phyloP scores from a whole-genome alignment of 371 early-diverging fungal genomes.

The Zychaea mexicana region DNA sequence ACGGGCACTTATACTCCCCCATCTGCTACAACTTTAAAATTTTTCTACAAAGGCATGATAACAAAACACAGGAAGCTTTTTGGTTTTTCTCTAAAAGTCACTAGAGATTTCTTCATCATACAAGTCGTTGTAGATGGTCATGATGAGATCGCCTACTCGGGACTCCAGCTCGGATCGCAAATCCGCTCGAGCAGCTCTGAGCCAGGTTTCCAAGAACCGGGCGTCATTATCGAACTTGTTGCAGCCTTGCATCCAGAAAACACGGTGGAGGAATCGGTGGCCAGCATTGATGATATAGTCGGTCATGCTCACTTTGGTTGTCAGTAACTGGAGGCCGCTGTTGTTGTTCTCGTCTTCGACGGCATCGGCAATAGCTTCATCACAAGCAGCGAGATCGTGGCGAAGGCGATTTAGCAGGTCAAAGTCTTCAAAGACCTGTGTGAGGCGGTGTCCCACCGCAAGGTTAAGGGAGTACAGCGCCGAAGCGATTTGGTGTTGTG shows the following conservation, averaged over 20 bases:
- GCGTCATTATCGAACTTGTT: neutral
- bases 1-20: neutral
- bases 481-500: conserved; percentile 12
- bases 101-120: conserved; percentile 8
- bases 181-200: neutral
- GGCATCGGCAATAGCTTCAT: conserved; percentile 1
- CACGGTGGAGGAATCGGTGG: neutral
- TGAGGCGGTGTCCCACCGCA: conserved; percentile 11
- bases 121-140: conserved; percentile 16
- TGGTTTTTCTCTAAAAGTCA: neutral
- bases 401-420: conserved; percentile 10
- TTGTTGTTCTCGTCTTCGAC: neutral
- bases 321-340: neutral
- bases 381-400: conserved; percentile 7
- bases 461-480: conserved; percentile 13
- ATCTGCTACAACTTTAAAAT: neutral
- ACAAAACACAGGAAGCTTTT: neutral
- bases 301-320: neutral
- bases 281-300: neutral
- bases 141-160: conserved; percentile 17
- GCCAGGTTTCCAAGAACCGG: conserved; percentile 9
- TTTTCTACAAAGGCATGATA: neutral
- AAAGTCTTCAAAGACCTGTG: conserved; percentile 7
- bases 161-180: conserved; percentile 11
- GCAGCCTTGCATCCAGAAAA: neutral